These are phyloP conservation scores for Pelargonium nanum DNA, from an alignment of 345 rosid genomes.

Conservation along the genomic window DNA sequence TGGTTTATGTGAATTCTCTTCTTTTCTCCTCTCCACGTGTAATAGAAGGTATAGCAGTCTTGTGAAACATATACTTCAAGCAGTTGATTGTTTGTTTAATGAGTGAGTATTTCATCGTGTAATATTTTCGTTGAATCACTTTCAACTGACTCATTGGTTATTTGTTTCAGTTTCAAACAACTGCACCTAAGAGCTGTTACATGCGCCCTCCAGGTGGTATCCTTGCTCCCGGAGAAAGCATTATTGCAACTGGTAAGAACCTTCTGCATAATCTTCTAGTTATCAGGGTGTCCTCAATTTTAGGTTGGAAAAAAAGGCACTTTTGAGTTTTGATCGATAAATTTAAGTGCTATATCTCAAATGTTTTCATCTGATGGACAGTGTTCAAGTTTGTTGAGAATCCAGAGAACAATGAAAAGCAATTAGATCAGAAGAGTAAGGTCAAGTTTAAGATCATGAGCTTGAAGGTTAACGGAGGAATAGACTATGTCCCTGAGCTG, in stretches of 20 bases:
- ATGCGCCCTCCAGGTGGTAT: conserved; percentile 98
- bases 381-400: conserved; percentile 94
- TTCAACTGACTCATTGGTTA: conserved; percentile 1
- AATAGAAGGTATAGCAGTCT: no score
- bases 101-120: not conserved
- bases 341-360: not conserved
- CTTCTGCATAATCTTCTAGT: not conserved
- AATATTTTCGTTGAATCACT: not conserved
- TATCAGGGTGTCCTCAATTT: not conserved
- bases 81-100: not conserved
- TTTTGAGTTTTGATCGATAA: not conserved
- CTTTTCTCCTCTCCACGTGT: no score
- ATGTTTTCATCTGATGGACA: conserved; percentile 13
- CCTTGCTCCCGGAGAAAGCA: conserved; percentile 84
- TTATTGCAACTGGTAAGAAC: conserved; percentile 70
- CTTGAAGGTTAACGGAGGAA: conserved; percentile 68
- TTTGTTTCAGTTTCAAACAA: conserved; percentile 74
- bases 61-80: no score
- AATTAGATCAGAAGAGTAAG: conserved; percentile 61
- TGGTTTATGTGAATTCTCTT: no score
- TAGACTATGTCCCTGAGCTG: conserved; percentile 92
- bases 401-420: conserved; percentile 81
- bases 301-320: not conserved
- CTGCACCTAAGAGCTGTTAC: conserved; percentile 93
- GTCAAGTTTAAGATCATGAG: conserved; percentile 97